phyloP scores from a whole-genome alignment of 169 alveolate genomes.

The Neospora caninum region DNA sequence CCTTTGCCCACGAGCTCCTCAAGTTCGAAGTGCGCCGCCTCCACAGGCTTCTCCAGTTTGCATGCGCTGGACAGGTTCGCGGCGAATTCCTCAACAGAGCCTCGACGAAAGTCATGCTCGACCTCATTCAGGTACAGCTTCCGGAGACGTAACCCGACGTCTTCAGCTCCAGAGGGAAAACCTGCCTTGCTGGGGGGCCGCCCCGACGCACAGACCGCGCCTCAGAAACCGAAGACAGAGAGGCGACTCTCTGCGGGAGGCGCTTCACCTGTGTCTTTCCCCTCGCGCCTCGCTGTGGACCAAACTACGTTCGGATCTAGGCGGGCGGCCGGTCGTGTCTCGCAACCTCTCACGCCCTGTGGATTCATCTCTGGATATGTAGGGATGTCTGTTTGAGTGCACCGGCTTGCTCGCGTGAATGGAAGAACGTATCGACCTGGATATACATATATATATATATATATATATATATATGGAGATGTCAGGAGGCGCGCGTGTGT shows the following conservation, averaged over 20 bases:
- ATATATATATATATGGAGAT: not conserved
- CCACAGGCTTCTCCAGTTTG: conserved; percentile 61
- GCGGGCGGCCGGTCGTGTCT: no score
- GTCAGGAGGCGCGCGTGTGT: no score
- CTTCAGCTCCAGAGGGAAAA: not conserved
- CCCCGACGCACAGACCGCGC: not conserved
- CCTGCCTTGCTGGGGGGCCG: not conserved
- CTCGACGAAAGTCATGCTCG: conserved; percentile 51
- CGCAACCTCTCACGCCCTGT: no score
- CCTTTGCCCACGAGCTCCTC: conserved; percentile 48
- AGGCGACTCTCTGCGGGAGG: no score
- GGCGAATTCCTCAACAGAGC: conserved; percentile 41
- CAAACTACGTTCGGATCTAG: no score
- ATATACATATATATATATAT: not conserved
- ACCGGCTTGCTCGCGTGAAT: no score
- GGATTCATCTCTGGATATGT: no score
- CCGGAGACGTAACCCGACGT: not conserved
- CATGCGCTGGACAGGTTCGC: conserved; percentile 50
- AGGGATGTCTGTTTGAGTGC: no score
- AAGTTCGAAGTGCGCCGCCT: conserved; percentile 60
- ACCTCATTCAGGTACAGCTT: conserved; percentile 49
- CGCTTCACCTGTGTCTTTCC: no score
- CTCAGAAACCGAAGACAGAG: no score
- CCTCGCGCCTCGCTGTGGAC: no score
- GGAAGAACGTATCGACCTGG: no score